Evolutionary conservation across 1,284 basidiomycete species (phyloP).

Genomic region (Austroboletus novae-zelandiae): DNA sequence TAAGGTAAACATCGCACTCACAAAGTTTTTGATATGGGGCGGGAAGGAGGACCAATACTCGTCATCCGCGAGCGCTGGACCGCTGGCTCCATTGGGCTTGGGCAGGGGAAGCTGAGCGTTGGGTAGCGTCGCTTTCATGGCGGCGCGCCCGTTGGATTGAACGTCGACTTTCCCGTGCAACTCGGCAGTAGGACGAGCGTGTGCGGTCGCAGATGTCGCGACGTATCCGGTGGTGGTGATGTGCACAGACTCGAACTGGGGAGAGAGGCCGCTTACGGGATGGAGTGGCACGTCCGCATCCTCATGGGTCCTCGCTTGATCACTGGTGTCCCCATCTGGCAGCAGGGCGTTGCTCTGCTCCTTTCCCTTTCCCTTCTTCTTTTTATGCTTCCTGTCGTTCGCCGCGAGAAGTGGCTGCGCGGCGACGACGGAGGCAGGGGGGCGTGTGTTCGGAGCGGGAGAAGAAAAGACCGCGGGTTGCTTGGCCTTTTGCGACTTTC

Average conservation of each 20-base stretch:
- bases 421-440: constrained; percentile 5
- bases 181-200: constrained; percentile 30
- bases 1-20: constrained; percentile 37
- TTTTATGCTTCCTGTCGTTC: constrained; percentile 45
- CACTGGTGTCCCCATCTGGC: constrained; percentile 26
- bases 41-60: constrained; percentile 54
- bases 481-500: constrained; percentile 29
- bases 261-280: constrained; percentile 36
- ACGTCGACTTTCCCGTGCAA: constrained; percentile 55
- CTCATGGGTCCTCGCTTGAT: constrained; percentile 26
- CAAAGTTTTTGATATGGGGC: constrained; percentile 52
- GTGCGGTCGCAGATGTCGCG: constrained; percentile 36
- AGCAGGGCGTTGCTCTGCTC: constrained; percentile 18
- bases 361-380: constrained; percentile 44
- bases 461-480: constrained; percentile 11
- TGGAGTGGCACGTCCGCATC: constrained; percentile 23
- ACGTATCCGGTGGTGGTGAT: constrained; percentile 47
- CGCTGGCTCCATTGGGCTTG: constrained; percentile 24
- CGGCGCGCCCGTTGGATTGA: constrained; percentile 35
- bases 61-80: constrained; percentile 37
- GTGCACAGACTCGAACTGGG: constrained; percentile 48
- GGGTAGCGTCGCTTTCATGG: constrained; percentile 20
- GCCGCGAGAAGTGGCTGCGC: constrained; percentile 8
- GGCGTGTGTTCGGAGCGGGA: constrained; percentile 7
- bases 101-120: constrained; percentile 16